Base-by-base conservation (phyloP, 768 basidiomycete species). In the Boletus rex-veris region DNA sequence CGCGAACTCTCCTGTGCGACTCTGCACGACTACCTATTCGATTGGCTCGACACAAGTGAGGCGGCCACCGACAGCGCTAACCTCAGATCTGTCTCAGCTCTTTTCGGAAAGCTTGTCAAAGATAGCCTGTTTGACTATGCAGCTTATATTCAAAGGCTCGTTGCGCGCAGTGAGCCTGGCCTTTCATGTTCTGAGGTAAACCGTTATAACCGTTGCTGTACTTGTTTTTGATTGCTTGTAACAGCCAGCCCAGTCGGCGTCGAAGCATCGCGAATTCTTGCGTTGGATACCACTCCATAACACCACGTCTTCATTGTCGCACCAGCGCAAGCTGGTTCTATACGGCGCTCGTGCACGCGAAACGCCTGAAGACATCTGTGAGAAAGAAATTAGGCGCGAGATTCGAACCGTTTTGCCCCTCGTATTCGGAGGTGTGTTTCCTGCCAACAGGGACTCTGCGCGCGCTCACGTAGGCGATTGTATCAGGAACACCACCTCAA, bases 11-110 rank as follows among this genome's bases (percentile, higher is more conserved):
- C 77, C 15, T 77, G 81, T 18, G 80, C 81, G 51, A 78, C 82
- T 51, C 71, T 92, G 7, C 90, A 92, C 58, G 86, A 91, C 57
- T 76, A 83, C 55, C 71, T 93, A 10, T 91, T 93, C 60, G 83
- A 87, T 47, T 93, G 91, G 91, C 71, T 92, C 26, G 88, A 92
- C 63, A 74, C 74, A 1, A 85, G 79, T 10, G 80, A 83, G 7
- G 78, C 81, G 16, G 85, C 85, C 4, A 79, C 75, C 1, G 81
- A 90, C 30, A 52, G 66, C 14, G 70, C 69, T 7, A 88, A 84
- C 60, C 72, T 88, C 4, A 73, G 76, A 30, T 69, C 80, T n/a
- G 78, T 90, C 26, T 78, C 88, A 10, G 71, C 85, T 15, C 71
- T 92, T 7, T 90, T 83, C 50, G 89, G 84, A 4, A 84, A 87